Evolutionary conservation across 2,329 filamentous ascomycete genomes (phyloP), one percentile per base, ranked within the genome.

Genomic region (Hymenoscyphus repandus): DNA sequence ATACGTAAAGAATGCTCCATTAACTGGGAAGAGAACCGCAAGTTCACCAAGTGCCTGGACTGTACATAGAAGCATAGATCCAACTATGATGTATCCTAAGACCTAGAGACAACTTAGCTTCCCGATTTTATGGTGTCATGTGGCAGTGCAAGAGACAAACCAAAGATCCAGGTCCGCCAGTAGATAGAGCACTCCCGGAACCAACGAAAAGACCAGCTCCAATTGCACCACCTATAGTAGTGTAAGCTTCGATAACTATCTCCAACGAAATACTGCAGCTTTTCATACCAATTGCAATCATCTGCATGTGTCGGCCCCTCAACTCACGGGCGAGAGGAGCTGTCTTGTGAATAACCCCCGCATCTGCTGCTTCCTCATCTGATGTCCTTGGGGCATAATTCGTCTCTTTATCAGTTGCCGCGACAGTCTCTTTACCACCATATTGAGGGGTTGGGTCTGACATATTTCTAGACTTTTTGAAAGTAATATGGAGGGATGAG

Each of bases 201-300:
- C 84, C 84, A 62, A 89, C 83, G 59, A 89, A 86, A 47, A 89
- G 74, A 68, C 85, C 86, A 10, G 59, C 88, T 49, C 82, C 85
- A 55, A 89, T 83, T 56, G 85, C 83, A 50, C 72, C 72, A 61
- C 56, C 56, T 56, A 6, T 13, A 12, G 39, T 13, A 13, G 2
- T 27, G 42, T 47, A 33, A 46, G 41, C 34, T 38, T 31, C 38
- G 13, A 34, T 20, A 3, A 11, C 27, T 12, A 33, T 37, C 13
- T 34, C 41, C 31, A 13, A 17, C 17, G 17, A 20, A 13, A n/a
- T 15, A n/a, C n/a, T 17, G 13, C 6, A 9, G 13, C 15, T 30
- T n/a, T 6, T 12, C 40, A n/a, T 52, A 54, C 71, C 71, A 47
- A 75, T 73, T 50, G 71, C 71, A 64, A 73, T 73, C 72, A 73